These are phyloP conservation scores for Gliomastix tumulicola DNA, from an alignment of 2,329 filamentous ascomycete genomes.

Conservation along the genomic window DNA sequence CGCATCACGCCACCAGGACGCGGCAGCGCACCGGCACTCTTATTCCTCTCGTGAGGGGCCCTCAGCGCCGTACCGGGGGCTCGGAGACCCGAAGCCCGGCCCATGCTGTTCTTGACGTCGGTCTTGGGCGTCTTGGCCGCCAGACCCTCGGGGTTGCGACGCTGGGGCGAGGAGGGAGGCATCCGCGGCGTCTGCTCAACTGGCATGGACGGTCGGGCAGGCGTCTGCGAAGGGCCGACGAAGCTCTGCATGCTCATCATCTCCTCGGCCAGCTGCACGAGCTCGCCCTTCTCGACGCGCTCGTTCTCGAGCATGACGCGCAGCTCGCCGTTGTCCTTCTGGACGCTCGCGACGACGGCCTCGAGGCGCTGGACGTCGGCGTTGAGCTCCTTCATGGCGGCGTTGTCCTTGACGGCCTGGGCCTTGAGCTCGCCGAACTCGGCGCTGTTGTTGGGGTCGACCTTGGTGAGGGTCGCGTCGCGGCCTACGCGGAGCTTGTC, in stretches of 20 bases:
- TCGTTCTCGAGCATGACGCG: slow-evolving; percentile 63
- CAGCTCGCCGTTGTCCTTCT: slow-evolving; percentile 61
- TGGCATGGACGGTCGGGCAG: background rate
- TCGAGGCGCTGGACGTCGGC: slow-evolving; percentile 70
- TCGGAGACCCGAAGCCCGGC: slow-evolving; percentile 50
- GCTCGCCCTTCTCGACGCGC: slow-evolving; percentile 75
- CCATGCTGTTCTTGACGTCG: slow-evolving; percentile 38
- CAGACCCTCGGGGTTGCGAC: slow-evolving; percentile 11
- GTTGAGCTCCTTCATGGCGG: slow-evolving; percentile 61
- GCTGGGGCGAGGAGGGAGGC: slow-evolving; percentile 8
- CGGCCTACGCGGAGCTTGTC: slow-evolving; percentile 61
- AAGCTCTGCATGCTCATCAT: slow-evolving; percentile 65
- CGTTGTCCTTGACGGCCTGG: slow-evolving; percentile 57
- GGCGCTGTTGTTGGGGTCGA: slow-evolving; percentile 37
- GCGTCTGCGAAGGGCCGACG: slow-evolving; percentile 14
- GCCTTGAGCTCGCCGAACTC: slow-evolving; percentile 42
- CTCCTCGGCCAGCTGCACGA: slow-evolving; percentile 76
- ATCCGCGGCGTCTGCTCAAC: slow-evolving; percentile 12
- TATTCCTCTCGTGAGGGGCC: slow-evolving; percentile 35
- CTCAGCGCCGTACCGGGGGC: slow-evolving; percentile 47
- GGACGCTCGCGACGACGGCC: slow-evolving; percentile 63
- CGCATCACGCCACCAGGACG: slow-evolving; percentile 41
- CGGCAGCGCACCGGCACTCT: slow-evolving; percentile 36
- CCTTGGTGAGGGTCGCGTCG: slow-evolving; percentile 58
- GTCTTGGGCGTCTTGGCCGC: slow-evolving; percentile 26